Conservation (phyloP, 768 basidiomycete species). For the Macrolepiota fuliginosa region DNA sequence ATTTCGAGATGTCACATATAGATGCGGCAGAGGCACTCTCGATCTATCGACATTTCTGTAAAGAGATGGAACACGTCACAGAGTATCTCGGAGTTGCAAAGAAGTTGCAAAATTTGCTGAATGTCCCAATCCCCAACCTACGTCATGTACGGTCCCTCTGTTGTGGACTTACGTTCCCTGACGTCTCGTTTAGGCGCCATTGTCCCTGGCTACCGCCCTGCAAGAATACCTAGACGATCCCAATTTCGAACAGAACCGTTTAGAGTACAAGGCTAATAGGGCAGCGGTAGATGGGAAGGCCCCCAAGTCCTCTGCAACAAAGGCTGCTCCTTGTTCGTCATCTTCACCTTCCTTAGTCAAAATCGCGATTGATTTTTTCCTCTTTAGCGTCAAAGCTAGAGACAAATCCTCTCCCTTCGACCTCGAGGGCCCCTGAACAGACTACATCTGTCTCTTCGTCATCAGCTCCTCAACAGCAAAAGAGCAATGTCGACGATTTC, state of each 20-base stretch:
- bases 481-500: slow-evolving; percentile 73
- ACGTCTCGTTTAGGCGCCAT: slow-evolving; percentile 70
- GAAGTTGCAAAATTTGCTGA: slow-evolving; percentile 90
- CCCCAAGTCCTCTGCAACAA: background rate
- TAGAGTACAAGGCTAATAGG: slow-evolving; percentile 88
- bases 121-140: slow-evolving; percentile 91
- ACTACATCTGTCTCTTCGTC: slow-evolving; percentile 20
- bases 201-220: slow-evolving; percentile 88
- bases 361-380: background rate
- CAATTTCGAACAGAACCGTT: slow-evolving; percentile 92
- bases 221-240: slow-evolving; percentile 97
- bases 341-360: background rate
- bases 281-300: slow-evolving; percentile 47
- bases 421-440: slow-evolving; percentile 1
- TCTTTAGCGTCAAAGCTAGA: background rate
- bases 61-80: slow-evolving; percentile 88
- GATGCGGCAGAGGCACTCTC: slow-evolving; percentile 83
- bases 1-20: slow-evolving; percentile 97
- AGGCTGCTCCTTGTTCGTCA: background rate
- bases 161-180: background rate
- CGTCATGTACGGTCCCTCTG: slow-evolving; percentile 63
- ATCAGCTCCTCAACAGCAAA: slow-evolving; percentile 24
- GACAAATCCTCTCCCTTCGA: background rate
- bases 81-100: slow-evolving; percentile 91
- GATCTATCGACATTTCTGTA: slow-evolving; percentile 93